Evolutionary conservation across 768 basidiomycete species (phyloP).

Genomic region (Boletus vermiculosoides): DNA sequence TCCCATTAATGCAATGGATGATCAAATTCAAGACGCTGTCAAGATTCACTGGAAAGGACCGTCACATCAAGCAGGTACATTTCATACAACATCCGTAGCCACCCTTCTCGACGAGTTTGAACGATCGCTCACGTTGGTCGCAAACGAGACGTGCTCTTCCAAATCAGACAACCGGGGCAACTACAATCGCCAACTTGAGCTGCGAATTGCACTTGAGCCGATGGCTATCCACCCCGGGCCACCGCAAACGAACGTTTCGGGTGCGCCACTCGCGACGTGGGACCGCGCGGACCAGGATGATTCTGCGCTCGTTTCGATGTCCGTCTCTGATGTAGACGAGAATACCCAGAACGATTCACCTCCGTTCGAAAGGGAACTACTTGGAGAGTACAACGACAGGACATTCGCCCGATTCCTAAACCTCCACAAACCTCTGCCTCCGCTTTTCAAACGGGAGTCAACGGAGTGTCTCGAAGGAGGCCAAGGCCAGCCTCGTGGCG

Average conservation of each 20-base stretch:
- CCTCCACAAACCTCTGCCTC: background rate
- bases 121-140: constrained; percentile 1
- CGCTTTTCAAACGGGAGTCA: background rate
- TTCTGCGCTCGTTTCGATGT: too few relatives aligned
- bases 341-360: background rate
- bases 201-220: background rate
- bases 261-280: background rate
- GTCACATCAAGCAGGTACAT: background rate
- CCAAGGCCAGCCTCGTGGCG: background rate
- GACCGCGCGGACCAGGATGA: background rate
- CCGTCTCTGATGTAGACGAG: background rate
- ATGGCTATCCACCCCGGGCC: background rate
- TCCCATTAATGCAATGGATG: background rate
- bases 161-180: background rate
- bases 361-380: background rate
- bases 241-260: background rate
- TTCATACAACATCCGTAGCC: background rate
- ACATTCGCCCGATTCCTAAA: background rate
- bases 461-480: background rate
- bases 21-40: background rate
- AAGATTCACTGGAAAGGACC: background rate
- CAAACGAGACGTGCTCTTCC: background rate
- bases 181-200: background rate
- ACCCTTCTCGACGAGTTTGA: constrained; percentile 10
- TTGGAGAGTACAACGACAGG: background rate